A percentile compares a stretch with the other conserved stretches of the same genome.
Conservation (phyloP, 2,329 filamentous ascomycete genomes). For the Dothistroma septosporum region DNA sequence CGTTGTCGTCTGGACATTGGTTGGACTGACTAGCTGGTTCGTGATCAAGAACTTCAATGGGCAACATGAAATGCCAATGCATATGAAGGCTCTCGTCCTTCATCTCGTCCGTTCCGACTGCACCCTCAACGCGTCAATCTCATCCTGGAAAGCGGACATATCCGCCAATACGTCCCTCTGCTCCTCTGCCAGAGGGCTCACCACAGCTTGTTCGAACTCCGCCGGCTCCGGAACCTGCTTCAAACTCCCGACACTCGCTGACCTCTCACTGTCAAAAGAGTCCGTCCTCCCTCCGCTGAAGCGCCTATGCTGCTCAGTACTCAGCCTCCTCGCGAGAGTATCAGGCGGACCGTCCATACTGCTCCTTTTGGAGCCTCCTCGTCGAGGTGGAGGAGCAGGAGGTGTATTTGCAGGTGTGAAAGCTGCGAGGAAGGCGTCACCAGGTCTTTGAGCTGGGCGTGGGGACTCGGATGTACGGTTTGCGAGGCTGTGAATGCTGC, state of each 20-base stretch:
- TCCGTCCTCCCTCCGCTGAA: constrained; percentile 18
- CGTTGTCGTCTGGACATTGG: no score
- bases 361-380: constrained; percentile 22
- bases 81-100: background rate
- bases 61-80: no score
- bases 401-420: constrained; percentile 15
- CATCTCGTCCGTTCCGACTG: constrained; percentile 9
- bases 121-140: constrained; percentile 30
- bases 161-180: constrained; percentile 30
- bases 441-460: constrained; percentile 16
- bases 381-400: constrained; percentile 30
- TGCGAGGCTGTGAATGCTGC: constrained; percentile 7
- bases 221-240: constrained; percentile 19
- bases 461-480: constrained; percentile 5
- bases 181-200: constrained; percentile 7
- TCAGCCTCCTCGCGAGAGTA: constrained; percentile 11
- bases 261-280: constrained; percentile 25
- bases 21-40: no score
- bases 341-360: constrained; percentile 24
- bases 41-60: no score
- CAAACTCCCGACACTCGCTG: constrained; percentile 20
- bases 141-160: constrained; percentile 31
- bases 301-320: constrained; percentile 19
- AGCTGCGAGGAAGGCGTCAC: constrained; percentile 15
- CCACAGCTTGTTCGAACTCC: constrained; percentile 11